phyloP scores from a whole-genome alignment of 345 rosid genomes.

The Schrenkiella parvula region DNA sequence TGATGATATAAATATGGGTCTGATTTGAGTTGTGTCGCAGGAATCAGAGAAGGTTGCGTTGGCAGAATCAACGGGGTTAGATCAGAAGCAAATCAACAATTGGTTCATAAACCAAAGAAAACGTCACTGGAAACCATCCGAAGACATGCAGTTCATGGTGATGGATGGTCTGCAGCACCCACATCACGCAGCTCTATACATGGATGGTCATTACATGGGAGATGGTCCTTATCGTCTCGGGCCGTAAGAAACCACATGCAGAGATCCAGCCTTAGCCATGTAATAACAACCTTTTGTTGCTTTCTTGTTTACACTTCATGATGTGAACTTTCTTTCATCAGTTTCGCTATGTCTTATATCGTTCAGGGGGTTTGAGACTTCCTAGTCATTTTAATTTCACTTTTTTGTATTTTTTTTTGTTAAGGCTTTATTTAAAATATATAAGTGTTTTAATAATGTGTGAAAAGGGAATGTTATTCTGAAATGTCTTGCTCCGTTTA shows the following conservation, averaged over 20 bases:
- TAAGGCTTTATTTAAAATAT: background rate
- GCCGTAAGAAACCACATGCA: constrained; percentile 41
- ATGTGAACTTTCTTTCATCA: background rate
- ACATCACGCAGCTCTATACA: constrained; percentile 79
- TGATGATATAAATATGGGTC: background rate
- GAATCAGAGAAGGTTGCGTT: constrained; percentile 94
- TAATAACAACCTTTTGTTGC: constrained; percentile 4
- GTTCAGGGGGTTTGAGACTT: background rate
- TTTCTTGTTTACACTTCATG: background rate
- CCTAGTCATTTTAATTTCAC: background rate
- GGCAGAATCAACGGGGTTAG: constrained; percentile 95
- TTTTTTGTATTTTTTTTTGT: background rate
- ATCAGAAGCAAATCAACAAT: constrained; percentile 97
- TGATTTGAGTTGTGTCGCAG: constrained; percentile 33
- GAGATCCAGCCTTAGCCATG: constrained; percentile 7
- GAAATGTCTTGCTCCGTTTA: background rate
- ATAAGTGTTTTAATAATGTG: background rate
- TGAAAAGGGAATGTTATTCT: background rate
- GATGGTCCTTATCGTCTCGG: constrained; percentile 95
- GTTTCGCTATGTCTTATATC: constrained; percentile 7
- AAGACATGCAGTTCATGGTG: constrained; percentile 99
- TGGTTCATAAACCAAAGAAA: constrained; percentile 99
- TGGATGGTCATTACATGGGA: constrained; percentile 87
- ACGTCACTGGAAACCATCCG: constrained; percentile 99
- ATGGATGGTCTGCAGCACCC: constrained; percentile 91